A percentile compares a stretch with the other conserved stretches of the same genome.
phyloP scores from a whole-genome alignment of 805 yeast species.

The Zygoascus ofunaensis region DNA sequence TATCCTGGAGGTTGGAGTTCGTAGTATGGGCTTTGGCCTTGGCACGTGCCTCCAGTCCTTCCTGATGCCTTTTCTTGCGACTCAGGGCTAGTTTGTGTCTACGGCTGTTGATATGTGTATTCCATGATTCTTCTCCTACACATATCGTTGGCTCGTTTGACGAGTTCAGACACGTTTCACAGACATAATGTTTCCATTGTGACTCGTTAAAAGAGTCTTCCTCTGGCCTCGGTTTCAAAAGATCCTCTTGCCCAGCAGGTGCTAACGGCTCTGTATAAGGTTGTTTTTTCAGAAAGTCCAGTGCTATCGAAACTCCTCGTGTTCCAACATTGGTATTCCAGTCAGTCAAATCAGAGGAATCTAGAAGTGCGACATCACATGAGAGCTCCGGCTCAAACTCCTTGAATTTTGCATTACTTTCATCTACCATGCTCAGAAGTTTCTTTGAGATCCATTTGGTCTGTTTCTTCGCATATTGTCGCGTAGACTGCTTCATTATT shows the following conservation, averaged over 20 bases:
- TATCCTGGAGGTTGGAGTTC: conserved; percentile 2
- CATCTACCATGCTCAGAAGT: conserved; percentile 49
- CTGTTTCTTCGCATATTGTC: conserved; percentile 81
- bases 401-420: conserved; percentile 36
- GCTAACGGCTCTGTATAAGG: conserved; percentile 11
- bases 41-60: background rate
- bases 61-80: conserved; percentile 11
- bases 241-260: conserved; percentile 33
- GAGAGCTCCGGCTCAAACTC: conserved; percentile 38
- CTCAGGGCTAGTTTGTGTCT: conserved; percentile 42
- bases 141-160: conserved; percentile 48
- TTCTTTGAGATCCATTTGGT: conserved; percentile 81
- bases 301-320: conserved; percentile 46
- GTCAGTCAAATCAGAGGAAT: conserved; percentile 59
- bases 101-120: conserved; percentile 56
- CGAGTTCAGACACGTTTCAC: conserved; percentile 53
- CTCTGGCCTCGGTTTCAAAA: conserved; percentile 19
- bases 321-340: conserved; percentile 54
- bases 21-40: background rate
- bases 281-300: conserved; percentile 27
- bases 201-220: conserved; percentile 17
- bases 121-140: conserved; percentile 67
- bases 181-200: conserved; percentile 60
- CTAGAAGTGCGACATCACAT: conserved; percentile 56
- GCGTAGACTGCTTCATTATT: conserved; percentile 73